phyloP scores from a whole-genome alignment of 1,284 basidiomycete species.

The Leccinum pallidistipes region DNA sequence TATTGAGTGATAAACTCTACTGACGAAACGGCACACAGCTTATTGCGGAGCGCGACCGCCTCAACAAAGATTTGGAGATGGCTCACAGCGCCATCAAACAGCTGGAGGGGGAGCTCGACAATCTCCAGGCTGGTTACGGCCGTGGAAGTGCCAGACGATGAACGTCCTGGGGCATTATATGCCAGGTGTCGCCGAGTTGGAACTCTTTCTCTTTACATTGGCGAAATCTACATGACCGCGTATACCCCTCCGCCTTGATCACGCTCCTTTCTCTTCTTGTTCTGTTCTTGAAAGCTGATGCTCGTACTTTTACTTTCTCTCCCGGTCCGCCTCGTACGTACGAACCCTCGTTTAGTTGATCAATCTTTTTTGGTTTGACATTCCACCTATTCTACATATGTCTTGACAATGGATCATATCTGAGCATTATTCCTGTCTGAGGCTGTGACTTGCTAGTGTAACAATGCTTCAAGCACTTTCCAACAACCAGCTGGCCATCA shows the following conservation, averaged over 20 bases:
- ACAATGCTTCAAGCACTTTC: neutral
- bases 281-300: constrained; percentile 7
- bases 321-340: constrained; percentile 1
- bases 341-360: constrained; percentile 29
- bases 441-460: neutral
- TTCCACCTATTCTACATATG: constrained; percentile 11
- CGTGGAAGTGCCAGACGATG: constrained; percentile 72
- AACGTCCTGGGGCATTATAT: constrained; percentile 19
- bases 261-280: constrained; percentile 19
- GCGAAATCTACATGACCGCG: constrained; percentile 9
- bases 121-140: constrained; percentile 83
- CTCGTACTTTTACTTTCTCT: constrained; percentile 3
- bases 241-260: constrained; percentile 27
- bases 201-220: neutral
- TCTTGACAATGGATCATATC: constrained; percentile 14
- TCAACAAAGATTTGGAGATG: constrained; percentile 95
- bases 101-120: constrained; percentile 87
- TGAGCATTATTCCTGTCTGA: neutral
- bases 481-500: neutral
- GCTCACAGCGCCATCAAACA: constrained; percentile 92
- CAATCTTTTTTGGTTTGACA: constrained; percentile 11
- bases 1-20: constrained; percentile 4
- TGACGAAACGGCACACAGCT: constrained; percentile 54
- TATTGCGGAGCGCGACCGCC: constrained; percentile 92
- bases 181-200: constrained; percentile 6